Percentiles rank a stretch among this genome's conserved stretches.
These are phyloP conservation scores for Sporisorium exsertum DNA, from an alignment of 1,284 basidiomycete genomes.

Conservation along the genomic window DNA sequence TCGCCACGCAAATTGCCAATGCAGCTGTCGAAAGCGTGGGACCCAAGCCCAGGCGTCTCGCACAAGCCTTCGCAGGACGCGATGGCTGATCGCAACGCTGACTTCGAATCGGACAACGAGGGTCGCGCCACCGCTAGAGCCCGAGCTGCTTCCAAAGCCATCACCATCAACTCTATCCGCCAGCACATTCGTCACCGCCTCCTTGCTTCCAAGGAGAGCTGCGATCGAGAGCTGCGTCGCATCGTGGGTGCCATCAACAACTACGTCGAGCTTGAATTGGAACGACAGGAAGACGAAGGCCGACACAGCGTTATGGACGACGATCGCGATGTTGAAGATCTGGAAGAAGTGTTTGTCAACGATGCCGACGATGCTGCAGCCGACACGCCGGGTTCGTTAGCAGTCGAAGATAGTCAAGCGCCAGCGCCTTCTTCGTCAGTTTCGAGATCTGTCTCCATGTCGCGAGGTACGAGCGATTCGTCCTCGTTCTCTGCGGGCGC, in stretches of 20 bases:
- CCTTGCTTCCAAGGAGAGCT: constrained; percentile 91
- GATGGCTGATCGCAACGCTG: constrained; percentile 15
- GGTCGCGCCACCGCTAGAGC: constrained; percentile 28
- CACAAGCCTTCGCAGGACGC: constrained; percentile 15
- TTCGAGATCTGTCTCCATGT: constrained; percentile 31
- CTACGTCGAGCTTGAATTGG: constrained; percentile 89
- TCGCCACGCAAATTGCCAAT: constrained; percentile 31
- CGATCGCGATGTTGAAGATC: constrained; percentile 67
- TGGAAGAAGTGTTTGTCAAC: constrained; percentile 74
- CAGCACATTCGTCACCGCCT: constrained; percentile 93
- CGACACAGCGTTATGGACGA: constrained; percentile 29
- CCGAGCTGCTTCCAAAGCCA: constrained; percentile 50
- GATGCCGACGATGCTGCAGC: constrained; percentile 30
- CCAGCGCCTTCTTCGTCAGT: not conserved
- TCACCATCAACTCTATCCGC: constrained; percentile 77
- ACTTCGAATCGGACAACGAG: constrained; percentile 41
- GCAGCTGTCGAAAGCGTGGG: constrained; percentile 37
- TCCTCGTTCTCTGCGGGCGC: constrained; percentile 40
- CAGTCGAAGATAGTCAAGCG: constrained; percentile 1
- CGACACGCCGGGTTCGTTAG: constrained; percentile 1
- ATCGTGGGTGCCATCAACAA: constrained; percentile 91
- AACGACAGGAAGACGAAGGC: constrained; percentile 76
- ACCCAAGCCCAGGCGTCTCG: constrained; percentile 17
- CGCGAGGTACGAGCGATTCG: constrained; percentile 30
- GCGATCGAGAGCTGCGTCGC: constrained; percentile 92